phyloP scores from a whole-genome alignment of 192 early-diverging fungal species.

The Coemansia sp. region DNA sequence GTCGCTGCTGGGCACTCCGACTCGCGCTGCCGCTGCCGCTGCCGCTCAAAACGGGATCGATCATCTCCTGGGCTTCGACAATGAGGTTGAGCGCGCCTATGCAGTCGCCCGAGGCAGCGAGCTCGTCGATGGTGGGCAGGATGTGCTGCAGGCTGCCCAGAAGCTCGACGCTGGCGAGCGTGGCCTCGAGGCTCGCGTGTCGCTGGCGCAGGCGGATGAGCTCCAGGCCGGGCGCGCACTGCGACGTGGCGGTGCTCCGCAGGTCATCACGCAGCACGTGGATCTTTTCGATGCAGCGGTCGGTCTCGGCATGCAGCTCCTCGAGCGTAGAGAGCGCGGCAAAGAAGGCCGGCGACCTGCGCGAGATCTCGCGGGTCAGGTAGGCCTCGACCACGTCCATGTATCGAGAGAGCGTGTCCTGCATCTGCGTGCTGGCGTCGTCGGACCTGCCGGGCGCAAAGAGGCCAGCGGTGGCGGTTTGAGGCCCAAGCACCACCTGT shows the following conservation, averaged over 20 bases:
- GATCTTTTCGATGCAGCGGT: constrained; percentile 86
- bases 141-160: constrained; percentile 74
- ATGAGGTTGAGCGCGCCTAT: constrained; percentile 88
- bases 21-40: neutral
- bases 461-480: constrained; percentile 32
- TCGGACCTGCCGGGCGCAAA: constrained; percentile 50
- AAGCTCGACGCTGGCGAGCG: constrained; percentile 67
- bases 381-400: constrained; percentile 94
- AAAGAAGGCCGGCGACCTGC: constrained; percentile 93
- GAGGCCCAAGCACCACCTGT: constrained; percentile 68
- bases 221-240: constrained; percentile 74
- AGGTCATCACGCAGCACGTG: constrained; percentile 70
- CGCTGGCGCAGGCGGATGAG: constrained; percentile 78
- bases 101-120: constrained; percentile 78
- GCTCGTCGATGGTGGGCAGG: constrained; percentile 77
- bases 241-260: constrained; percentile 56
- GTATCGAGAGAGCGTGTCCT: constrained; percentile 87
- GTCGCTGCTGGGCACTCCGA: too few species aligned
- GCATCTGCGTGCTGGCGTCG: constrained; percentile 67
- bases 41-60: constrained; percentile 31
- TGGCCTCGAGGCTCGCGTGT: constrained; percentile 62
- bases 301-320: constrained; percentile 86
- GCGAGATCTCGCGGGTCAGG: constrained; percentile 90
- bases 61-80: constrained; percentile 67
- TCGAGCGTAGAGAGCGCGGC: constrained; percentile 90